phyloP scores from a whole-genome alignment of 1,284 basidiomycete species.

The Ustilago hordei region DNA sequence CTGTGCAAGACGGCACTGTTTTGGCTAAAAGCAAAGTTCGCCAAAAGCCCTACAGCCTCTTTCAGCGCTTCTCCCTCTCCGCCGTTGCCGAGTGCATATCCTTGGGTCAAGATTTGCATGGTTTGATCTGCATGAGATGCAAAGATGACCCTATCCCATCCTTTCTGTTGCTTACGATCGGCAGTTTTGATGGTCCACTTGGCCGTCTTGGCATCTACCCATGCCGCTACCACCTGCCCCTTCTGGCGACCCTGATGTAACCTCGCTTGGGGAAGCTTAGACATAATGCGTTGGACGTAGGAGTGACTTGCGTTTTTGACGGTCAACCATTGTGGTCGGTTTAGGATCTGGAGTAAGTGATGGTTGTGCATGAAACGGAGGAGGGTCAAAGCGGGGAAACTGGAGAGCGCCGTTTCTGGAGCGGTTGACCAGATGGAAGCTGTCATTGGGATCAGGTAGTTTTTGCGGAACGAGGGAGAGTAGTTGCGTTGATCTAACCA shows the following conservation, averaged over 20 bases:
- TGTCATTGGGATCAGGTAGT: slow-evolving; percentile 77
- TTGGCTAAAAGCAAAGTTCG: slow-evolving; percentile 73
- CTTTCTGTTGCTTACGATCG: slow-evolving; percentile 67
- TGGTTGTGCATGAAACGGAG: slow-evolving; percentile 85
- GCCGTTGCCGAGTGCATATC: background rate
- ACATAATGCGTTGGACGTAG: slow-evolving; percentile 55
- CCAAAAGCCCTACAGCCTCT: slow-evolving; percentile 72
- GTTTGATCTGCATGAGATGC: slow-evolving; percentile 81
- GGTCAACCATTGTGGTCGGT: slow-evolving; percentile 82
- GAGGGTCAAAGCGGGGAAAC: slow-evolving; percentile 80
- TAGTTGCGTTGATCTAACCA: slow-evolving; percentile 80
- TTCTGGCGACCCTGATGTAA: slow-evolving; percentile 32
- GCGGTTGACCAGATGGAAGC: slow-evolving; percentile 81
- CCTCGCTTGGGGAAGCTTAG: slow-evolving; percentile 18
- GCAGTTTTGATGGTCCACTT: slow-evolving; percentile 22
- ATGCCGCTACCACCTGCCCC: slow-evolving; percentile 30
- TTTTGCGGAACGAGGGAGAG: slow-evolving; percentile 78
- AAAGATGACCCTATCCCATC: slow-evolving; percentile 79
- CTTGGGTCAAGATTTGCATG: slow-evolving; percentile 73
- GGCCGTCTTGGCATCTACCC: slow-evolving; percentile 66
- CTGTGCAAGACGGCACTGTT: slow-evolving; percentile 80
- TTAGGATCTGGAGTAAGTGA: slow-evolving; percentile 80
- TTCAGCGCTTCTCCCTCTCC: slow-evolving; percentile 70
- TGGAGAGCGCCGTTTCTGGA: slow-evolving; percentile 78
- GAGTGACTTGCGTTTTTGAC: slow-evolving; percentile 76